phyloP scores from a whole-genome alignment of 2,329 filamentous ascomycete genomes.

The Ploettnerulaceae sp. region DNA sequence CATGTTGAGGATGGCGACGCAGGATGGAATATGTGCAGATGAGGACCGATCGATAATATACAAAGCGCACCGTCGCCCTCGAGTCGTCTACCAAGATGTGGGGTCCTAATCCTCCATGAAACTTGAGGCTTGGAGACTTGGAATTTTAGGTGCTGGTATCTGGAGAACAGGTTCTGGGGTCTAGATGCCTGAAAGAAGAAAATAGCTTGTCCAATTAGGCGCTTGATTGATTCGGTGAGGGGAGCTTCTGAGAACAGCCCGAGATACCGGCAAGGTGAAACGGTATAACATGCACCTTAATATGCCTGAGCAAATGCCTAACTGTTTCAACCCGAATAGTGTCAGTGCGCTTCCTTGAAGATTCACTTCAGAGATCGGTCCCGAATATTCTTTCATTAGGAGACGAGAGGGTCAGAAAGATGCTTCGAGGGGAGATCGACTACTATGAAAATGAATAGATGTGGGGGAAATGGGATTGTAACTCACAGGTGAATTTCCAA shows the following conservation, averaged over 20 bases:
- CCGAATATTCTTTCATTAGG: constrained; percentile 4
- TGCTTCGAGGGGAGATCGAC: constrained; percentile 2
- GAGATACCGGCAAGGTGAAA: constrained; percentile 25
- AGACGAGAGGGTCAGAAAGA: constrained; percentile 11
- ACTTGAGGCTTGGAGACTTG: constrained; percentile 16
- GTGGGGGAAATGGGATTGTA: constrained; percentile 4
- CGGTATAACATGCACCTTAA: constrained; percentile 26
- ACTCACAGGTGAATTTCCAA: constrained; percentile 9
- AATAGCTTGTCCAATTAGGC: constrained; percentile 21
- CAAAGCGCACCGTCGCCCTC: constrained; percentile 10
- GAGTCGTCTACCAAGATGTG: constrained; percentile 18
- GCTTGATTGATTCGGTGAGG: constrained; percentile 9
- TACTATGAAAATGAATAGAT: background rate
- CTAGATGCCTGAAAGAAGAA: constrained; percentile 2
- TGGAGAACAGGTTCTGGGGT: constrained; percentile 13
- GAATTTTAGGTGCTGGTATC: constrained; percentile 18
- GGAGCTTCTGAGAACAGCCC: constrained; percentile 13
- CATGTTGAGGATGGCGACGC: constrained; percentile 1
- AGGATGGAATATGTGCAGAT: constrained; percentile 6
- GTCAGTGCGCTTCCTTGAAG: constrained; percentile 26
- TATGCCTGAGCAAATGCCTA: constrained; percentile 28
- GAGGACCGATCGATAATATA: constrained; percentile 18
- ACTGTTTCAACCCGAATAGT: constrained; percentile 19
- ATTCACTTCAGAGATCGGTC: constrained; percentile 13
- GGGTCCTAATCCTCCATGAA: constrained; percentile 27